Conservation (phyloP, 768 basidiomycete genomes). For the Termitomyces sp. region DNA sequence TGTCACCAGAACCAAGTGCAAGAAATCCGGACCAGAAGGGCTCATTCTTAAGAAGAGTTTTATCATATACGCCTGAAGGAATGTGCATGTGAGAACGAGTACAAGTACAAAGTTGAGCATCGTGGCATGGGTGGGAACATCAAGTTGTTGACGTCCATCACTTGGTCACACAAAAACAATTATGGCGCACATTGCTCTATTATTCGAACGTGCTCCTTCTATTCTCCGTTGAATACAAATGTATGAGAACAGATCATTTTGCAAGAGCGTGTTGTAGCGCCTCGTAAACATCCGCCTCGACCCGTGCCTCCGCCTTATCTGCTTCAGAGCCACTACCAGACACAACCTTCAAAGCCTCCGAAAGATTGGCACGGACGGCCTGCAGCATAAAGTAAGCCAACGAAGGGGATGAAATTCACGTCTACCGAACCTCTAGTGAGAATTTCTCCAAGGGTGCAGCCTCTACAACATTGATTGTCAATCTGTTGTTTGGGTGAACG, state of each 20-base stretch:
- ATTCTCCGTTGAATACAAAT: neutral
- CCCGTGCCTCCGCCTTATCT: constrained; percentile 87
- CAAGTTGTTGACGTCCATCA: neutral
- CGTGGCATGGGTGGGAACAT: neutral
- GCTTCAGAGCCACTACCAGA: constrained; percentile 84
- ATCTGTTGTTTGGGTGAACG: constrained; percentile 93
- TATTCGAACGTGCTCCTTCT: neutral
- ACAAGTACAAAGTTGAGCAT: neutral
- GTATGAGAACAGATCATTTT: constrained; percentile 11
- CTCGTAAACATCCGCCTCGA: constrained; percentile 97
- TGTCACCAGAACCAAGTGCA: neutral
- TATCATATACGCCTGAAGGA: constrained; percentile 17
- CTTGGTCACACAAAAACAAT: neutral
- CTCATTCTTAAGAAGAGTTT: constrained; percentile 15
- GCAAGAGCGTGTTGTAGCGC: constrained; percentile 82
- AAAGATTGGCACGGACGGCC: constrained; percentile 87
- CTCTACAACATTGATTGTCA: constrained; percentile 97
- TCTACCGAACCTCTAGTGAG: constrained; percentile 70
- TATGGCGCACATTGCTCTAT: neutral
- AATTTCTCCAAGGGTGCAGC: constrained; percentile 89
- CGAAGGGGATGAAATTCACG: neutral
- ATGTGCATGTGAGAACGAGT: neutral
- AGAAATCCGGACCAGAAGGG: constrained; percentile 9
- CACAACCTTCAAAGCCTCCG: constrained; percentile 81
- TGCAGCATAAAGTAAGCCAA: constrained; percentile 23